phyloP scores from a whole-genome alignment of 176 grass and related monocot species.

The Avena atlantica region DNA sequence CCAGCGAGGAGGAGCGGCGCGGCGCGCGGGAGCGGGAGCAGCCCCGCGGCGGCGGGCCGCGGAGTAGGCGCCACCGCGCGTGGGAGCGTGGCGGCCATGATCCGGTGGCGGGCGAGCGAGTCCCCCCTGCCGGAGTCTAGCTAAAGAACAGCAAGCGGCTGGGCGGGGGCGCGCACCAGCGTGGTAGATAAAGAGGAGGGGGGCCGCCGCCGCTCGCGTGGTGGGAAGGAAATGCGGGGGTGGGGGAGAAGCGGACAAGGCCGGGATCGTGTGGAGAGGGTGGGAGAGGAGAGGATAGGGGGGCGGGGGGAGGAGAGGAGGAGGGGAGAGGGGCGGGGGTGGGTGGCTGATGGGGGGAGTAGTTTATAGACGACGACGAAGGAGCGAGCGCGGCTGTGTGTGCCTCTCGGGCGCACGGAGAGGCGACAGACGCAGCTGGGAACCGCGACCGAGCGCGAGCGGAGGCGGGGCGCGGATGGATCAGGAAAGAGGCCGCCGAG shows the following conservation, averaged over 20 bases:
- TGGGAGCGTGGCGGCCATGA: slow-evolving; percentile 56
- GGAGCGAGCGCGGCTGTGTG: background rate
- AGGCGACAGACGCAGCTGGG: background rate
- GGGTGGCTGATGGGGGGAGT: slow-evolving; percentile 11
- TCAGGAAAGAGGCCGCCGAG: background rate
- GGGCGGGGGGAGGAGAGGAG: slow-evolving; percentile 29
- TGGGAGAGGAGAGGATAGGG: slow-evolving; percentile 38
- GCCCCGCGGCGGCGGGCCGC: slow-evolving; percentile 5
- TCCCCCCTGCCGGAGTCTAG: background rate
- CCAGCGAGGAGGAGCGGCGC: slow-evolving; percentile 61
- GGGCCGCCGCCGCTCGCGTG: background rate
- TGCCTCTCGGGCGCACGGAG: slow-evolving; percentile 44
- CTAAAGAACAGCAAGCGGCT: background rate
- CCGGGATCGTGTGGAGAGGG: slow-evolving; percentile 61
- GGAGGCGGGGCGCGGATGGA: background rate
- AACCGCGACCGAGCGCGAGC: background rate
- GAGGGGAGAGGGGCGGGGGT: background rate
- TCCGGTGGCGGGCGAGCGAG: background rate
- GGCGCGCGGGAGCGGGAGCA: slow-evolving; percentile 40
- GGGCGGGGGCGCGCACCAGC: background rate
- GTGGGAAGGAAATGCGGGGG: background rate
- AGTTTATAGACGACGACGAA: slow-evolving; percentile 52
- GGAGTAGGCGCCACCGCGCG: slow-evolving; percentile 31
- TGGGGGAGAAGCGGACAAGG: slow-evolving; percentile 42
- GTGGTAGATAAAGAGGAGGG: slow-evolving; percentile 25